A percentile compares a stretch with the other conserved stretches of the same genome.
These are phyloP conservation scores for Xylariaceae sp. DNA, from an alignment of 2,329 filamentous ascomycete genomes.

Conservation along the genomic window DNA sequence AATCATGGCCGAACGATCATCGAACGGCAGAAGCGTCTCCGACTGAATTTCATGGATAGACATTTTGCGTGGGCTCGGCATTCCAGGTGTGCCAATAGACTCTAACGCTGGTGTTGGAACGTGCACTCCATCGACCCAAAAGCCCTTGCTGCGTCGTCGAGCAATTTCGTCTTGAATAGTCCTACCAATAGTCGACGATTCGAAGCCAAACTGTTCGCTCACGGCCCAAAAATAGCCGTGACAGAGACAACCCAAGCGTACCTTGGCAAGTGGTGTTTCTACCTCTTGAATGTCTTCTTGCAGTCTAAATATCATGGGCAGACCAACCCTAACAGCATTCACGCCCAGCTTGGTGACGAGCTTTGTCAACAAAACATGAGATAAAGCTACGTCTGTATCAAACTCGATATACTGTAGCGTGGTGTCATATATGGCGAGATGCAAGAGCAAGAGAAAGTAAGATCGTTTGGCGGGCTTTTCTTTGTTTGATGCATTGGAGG, in stretches of 20 bases:
- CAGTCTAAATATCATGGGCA: slow-evolving; percentile 84
- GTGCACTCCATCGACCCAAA: slow-evolving; percentile 73
- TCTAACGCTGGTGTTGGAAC: slow-evolving; percentile 63
- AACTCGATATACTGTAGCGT: slow-evolving; percentile 66
- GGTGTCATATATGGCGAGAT: slow-evolving; percentile 85
- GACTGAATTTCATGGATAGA: slow-evolving; percentile 51
- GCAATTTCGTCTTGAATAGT: slow-evolving; percentile 71
- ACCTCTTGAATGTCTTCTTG: slow-evolving; percentile 75
- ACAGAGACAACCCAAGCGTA: slow-evolving; percentile 76
- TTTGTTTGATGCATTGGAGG: slow-evolving; percentile 60
- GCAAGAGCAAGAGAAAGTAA: slow-evolving; percentile 76
- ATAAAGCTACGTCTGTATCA: slow-evolving; percentile 67
- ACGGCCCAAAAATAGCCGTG: slow-evolving; percentile 85
- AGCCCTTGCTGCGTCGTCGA: slow-evolving; percentile 63
- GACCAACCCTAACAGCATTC: slow-evolving; percentile 69
- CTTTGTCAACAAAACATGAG: slow-evolving; percentile 70
- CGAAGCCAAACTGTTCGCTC: slow-evolving; percentile 70
- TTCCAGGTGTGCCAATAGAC: slow-evolving; percentile 51
- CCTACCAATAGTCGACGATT: slow-evolving; percentile 61
- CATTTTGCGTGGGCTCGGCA: slow-evolving; percentile 36
- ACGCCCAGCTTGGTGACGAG: slow-evolving; percentile 74
- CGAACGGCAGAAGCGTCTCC: slow-evolving; percentile 67
- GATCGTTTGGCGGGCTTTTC: slow-evolving; percentile 55
- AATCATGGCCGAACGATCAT: slow-evolving; percentile 65
- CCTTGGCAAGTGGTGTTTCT: slow-evolving; percentile 62